Evolutionary conservation across 2,329 filamentous ascomycete genomes (phyloP).

Genomic region (Cercospora sesami): DNA sequence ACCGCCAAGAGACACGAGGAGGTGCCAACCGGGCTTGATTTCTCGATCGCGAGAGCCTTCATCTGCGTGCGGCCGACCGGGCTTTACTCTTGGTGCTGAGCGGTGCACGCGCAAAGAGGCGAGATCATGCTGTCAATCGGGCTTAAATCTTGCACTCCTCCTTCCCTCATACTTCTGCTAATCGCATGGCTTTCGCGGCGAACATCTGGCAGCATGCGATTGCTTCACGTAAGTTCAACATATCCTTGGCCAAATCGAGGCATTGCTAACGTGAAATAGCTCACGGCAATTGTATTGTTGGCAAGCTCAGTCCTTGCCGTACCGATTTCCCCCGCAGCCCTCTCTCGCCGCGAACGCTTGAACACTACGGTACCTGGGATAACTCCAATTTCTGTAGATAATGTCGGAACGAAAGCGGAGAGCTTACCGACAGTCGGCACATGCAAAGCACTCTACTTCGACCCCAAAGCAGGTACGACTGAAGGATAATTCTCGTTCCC

Average conservation of each 20-base stretch:
- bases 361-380: conserved; percentile 23
- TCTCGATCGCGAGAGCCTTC: conserved; percentile 16
- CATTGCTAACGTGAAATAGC: conserved; percentile 7
- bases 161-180: conserved; percentile 5
- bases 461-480: conserved; percentile 24
- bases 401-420: background rate
- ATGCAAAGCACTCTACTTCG: conserved; percentile 32
- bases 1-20: conserved; percentile 14
- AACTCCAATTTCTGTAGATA: conserved; percentile 25
- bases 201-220: conserved; percentile 8
- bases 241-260: background rate
- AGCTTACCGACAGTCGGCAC: conserved; percentile 8
- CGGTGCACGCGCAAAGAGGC: conserved; percentile 18
- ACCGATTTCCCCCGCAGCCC: conserved; percentile 16
- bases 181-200: conserved; percentile 11
- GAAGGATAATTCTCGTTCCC: background rate
- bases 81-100: conserved; percentile 11
- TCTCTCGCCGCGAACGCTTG: conserved; percentile 11
- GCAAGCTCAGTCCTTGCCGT: conserved; percentile 19
- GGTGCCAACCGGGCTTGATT: conserved; percentile 16
- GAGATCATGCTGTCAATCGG: conserved; percentile 19
- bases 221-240: conserved; percentile 20
- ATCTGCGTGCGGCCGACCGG: conserved; percentile 14
- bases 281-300: conserved; percentile 18
- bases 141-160: conserved; percentile 19